Conservation (phyloP, 2,329 filamentous ascomycete species). For the Balansia obtecta region DNA sequence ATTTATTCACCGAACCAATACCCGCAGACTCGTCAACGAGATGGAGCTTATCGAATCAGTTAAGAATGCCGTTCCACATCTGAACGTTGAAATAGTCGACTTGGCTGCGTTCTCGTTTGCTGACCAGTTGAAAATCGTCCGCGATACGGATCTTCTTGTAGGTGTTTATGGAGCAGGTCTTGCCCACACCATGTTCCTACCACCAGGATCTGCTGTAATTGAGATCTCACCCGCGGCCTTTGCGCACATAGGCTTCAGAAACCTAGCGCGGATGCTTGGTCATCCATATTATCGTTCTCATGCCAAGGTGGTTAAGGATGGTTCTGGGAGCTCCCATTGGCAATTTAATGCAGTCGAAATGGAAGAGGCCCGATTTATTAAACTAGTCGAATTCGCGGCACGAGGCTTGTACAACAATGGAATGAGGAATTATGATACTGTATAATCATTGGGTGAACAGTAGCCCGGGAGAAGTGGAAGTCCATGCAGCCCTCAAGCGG, state of each 20-base stretch:
- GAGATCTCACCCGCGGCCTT: conserved; percentile 26
- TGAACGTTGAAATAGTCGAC: conserved; percentile 22
- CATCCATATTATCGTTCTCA: conserved; percentile 25
- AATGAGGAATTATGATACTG: not conserved
- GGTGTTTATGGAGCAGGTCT: conserved; percentile 32
- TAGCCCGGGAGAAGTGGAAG: no score
- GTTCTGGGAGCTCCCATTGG: not conserved
- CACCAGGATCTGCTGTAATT: conserved; percentile 21
- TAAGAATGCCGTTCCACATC: conserved; percentile 11
- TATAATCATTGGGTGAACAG: no score
- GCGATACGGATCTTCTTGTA: conserved; percentile 27
- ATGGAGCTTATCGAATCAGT: conserved; percentile 17
- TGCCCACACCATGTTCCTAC: conserved; percentile 29
- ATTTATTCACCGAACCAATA: conserved; percentile 21
- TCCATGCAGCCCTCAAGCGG: no score
- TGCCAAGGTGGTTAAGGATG: conserved; percentile 9
- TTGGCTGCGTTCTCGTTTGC: conserved; percentile 24
- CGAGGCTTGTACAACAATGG: not conserved
- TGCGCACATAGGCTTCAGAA: conserved; percentile 21
- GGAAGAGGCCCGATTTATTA: not conserved
- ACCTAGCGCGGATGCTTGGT: conserved; percentile 25
- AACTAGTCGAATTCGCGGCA: not conserved
- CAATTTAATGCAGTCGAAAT: conserved; percentile 2
- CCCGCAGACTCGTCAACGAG: conserved; percentile 19
- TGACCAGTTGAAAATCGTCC: conserved; percentile 23